Percentiles rank a stretch among this genome's conserved stretches.
These are phyloP conservation scores for Coemansia sp. DNA, from an alignment of 192 early-diverging fungal genomes.

Conservation along the genomic window DNA sequence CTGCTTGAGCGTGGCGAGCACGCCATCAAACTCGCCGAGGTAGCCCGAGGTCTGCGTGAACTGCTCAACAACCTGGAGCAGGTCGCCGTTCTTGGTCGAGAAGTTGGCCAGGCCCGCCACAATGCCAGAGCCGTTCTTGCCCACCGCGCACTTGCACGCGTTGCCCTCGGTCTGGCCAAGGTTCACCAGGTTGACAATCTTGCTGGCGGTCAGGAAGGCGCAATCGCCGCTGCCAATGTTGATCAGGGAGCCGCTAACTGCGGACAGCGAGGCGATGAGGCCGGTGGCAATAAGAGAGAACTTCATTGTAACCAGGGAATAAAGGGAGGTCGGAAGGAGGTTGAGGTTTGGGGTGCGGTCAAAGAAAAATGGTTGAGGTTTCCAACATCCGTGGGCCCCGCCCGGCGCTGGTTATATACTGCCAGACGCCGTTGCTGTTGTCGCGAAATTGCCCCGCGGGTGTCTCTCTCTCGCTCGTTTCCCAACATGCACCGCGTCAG, in stretches of 20 bases:
- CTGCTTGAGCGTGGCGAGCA: slow-evolving; percentile 6
- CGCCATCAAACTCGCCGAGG: slow-evolving; percentile 21
- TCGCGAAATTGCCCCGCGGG: too few relatives aligned
- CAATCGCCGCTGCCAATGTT: neutral
- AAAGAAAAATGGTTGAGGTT: neutral
- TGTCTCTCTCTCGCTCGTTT: too few relatives aligned
- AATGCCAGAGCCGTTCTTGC: neutral
- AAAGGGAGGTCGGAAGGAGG: neutral
- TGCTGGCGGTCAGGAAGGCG: neutral
- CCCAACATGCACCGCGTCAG: too few relatives aligned
- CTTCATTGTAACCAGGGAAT: neutral
- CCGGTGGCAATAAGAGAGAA: neutral
- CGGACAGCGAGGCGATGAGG: neutral
- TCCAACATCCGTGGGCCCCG: too few relatives aligned
- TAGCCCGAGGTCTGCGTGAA: slow-evolving; percentile 15
- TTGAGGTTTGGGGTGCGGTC: too few relatives aligned
- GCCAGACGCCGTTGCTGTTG: too few relatives aligned
- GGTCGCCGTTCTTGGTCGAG: slow-evolving; percentile 34
- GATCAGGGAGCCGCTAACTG: neutral
- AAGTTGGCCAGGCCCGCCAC: slow-evolving; percentile 11
- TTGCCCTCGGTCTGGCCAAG: neutral
- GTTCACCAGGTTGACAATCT: neutral
- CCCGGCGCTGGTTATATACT: too few relatives aligned
- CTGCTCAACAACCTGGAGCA: slow-evolving; percentile 26
- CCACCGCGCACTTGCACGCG: neutral